Conservation (phyloP, 148 eudicot species). For the Camellia sinensis region DNA sequence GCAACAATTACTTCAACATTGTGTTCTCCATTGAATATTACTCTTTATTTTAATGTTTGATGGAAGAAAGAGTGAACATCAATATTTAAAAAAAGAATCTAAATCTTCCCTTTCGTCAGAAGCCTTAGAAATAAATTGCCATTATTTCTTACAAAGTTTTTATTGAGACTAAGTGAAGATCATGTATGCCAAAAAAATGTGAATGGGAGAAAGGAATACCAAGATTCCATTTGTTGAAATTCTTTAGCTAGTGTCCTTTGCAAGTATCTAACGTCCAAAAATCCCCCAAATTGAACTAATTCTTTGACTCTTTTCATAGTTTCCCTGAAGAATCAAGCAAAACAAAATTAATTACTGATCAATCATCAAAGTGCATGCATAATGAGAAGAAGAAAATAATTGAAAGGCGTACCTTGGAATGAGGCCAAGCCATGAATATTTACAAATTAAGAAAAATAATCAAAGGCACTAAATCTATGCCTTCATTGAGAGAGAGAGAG, state of each 20-base stretch:
- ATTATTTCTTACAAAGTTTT: background rate
- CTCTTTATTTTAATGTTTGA: background rate
- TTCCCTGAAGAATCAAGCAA: conserved; percentile 36
- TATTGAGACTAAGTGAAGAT: background rate
- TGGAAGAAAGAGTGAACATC: background rate
- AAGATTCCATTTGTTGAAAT: conserved; percentile 75
- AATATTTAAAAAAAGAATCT: background rate
- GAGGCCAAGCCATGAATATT: too few species aligned
- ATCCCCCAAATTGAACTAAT: conserved; percentile 82
- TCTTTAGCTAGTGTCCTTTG: conserved; percentile 81
- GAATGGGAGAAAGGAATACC: conserved; percentile 43
- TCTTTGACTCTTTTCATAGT: conserved; percentile 58
- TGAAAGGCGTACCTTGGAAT: too few species aligned
- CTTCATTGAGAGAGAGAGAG: too few species aligned
- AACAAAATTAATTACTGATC: background rate
- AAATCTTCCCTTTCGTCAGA: background rate
- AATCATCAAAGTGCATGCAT: background rate
- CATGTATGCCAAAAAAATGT: background rate
- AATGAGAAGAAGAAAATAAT: background rate
- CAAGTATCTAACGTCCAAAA: conserved; percentile 66
- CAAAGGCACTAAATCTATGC: too few species aligned
- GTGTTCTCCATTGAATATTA: background rate
- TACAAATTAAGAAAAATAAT: too few species aligned
- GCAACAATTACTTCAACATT: background rate
- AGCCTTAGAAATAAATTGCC: background rate